Conservation (phyloP, 164 flowering plant genomes). For the Saururus chinensis region DNA sequence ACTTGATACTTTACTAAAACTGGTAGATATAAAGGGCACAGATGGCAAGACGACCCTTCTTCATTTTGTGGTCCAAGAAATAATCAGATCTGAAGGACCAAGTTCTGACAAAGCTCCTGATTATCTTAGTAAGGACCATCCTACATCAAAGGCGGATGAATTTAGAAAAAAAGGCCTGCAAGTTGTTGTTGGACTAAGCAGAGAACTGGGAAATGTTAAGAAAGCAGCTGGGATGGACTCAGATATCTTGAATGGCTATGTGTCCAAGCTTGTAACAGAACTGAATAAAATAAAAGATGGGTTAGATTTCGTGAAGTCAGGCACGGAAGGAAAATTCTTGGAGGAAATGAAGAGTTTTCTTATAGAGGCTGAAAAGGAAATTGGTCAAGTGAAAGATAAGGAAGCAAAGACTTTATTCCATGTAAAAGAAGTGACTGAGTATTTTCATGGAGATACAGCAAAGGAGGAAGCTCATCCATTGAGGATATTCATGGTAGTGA, state of each 20-base stretch:
- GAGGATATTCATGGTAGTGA: conserved; percentile 83
- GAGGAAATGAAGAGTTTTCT: conserved; percentile 59
- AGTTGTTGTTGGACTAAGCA: conserved; percentile 68
- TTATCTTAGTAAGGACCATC: conserved; percentile 16
- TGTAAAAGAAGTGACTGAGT: conserved; percentile 83
- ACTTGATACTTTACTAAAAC: conserved; percentile 85
- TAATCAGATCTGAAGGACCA: conserved; percentile 63
- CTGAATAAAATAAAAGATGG: conserved; percentile 59
- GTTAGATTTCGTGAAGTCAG: conserved; percentile 46
- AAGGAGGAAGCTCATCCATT: conserved; percentile 95
- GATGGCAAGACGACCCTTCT: conserved; percentile 97
- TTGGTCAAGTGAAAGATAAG: conserved; percentile 42
- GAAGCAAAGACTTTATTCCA: conserved; percentile 56
- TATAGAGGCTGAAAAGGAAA: conserved; percentile 59
- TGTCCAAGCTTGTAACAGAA: conserved; percentile 73
- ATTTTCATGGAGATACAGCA: conserved; percentile 87
- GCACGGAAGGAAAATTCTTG: conserved; percentile 49
- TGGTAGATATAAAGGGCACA: conserved; percentile 83
- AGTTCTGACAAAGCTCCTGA: conserved; percentile 23
- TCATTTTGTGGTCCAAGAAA: conserved; percentile 98
- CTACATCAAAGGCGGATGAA: conserved; percentile 37
- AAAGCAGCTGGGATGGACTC: conserved; percentile 97
- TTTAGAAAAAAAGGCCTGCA: conserved; percentile 72
- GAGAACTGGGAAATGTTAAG: conserved; percentile 73
- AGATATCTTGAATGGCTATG: conserved; percentile 70